Evolutionary conservation across 805 yeast genomes (phyloP), one percentile per base, ranked within the genome.

Genomic region (Metschnikowia chrysomelidarum): DNA sequence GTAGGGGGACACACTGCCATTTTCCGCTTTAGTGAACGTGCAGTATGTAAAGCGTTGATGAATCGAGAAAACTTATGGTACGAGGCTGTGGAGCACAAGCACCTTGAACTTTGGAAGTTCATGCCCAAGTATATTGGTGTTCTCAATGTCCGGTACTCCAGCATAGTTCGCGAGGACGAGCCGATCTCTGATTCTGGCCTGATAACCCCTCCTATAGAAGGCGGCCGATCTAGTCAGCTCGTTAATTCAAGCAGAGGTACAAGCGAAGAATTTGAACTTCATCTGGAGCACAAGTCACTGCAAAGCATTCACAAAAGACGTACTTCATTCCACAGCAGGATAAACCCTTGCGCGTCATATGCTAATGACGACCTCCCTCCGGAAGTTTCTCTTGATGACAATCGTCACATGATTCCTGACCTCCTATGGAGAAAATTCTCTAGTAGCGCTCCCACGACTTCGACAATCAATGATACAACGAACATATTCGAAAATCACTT

Each of bases 1-100:
- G 98, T 93, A 15, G 99, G 99, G 6, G 99, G 99, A 0, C 99
- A 93, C 57, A 91, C 97, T 0, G 97, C 97, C 1, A 88, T 93
- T 22, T 93, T 91, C 64, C 76, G 91, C 46, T 93, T 93, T 56
- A 83, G 95, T 4, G 85, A 80, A 48, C 71, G 86, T 40, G 98
- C 97, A 0, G 96, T 93, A 12, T 93, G 98, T 60, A 93, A 93
- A 59, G 93, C 93, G 1, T 67, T 94, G 41, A 87, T 88, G 41
- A 87, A 86, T 51, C 72, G 96, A 38, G 99, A 93, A 54, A 87
- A 93, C 60, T 63, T 70, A 43, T 89, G 95, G 83, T 93, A 93
- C 60, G 98, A 93, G 57, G 78, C 81, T 4, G 81, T 93, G 29
- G 98, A 93, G 60, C 60, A 69, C 24, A 67, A 72, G 13, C 96